A percentile compares a stretch with the other conserved stretches of the same genome.
Evolutionary conservation across 768 basidiomycete species (phyloP).

Genomic region (Mycena venus): DNA sequence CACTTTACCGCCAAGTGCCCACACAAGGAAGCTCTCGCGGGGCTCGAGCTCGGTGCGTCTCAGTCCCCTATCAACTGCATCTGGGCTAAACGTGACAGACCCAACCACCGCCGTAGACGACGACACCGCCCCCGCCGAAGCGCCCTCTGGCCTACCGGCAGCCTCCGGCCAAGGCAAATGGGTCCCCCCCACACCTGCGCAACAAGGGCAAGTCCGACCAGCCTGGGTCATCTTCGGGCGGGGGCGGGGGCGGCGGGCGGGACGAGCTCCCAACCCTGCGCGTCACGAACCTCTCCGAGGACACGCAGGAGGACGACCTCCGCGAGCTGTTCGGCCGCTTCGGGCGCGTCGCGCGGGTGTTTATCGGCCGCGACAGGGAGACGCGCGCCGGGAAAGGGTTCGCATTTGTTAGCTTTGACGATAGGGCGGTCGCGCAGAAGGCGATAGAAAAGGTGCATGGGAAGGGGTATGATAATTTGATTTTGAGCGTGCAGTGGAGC

Average conservation of each 20-base stretch:
- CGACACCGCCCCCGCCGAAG: slow-evolving; percentile 45
- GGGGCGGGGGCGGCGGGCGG: slow-evolving; percentile 66
- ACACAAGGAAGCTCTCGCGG: slow-evolving; percentile 93
- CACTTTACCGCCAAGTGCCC: slow-evolving; percentile 99
- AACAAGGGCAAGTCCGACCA: no score
- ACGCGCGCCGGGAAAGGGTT: slow-evolving; percentile 97
- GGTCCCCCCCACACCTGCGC: slow-evolving; percentile 96
- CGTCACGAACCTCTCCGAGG: slow-evolving; percentile 96
- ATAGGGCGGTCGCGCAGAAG: slow-evolving; percentile 79
- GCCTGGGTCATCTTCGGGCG: no score
- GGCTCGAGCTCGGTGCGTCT: slow-evolving; percentile 72
- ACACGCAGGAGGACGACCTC: slow-evolving; percentile 94
- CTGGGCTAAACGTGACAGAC: background rate
- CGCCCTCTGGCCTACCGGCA: slow-evolving; percentile 51
- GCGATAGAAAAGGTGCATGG: slow-evolving; percentile 96
- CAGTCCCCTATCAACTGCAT: background rate
- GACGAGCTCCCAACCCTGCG: slow-evolving; percentile 97
- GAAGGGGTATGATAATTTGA: slow-evolving; percentile 92
- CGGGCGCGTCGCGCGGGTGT: slow-evolving; percentile 89
- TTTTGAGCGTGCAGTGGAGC: slow-evolving; percentile 76
- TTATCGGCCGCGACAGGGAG: slow-evolving; percentile 94
- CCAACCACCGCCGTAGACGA: background rate
- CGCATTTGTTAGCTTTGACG: slow-evolving; percentile 97
- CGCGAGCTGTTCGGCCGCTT: slow-evolving; percentile 92
- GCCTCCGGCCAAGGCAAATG: slow-evolving; percentile 76